Evolutionary conservation across 1,284 basidiomycete genomes (phyloP).

Genomic region (Cryptococcus sp.): DNA sequence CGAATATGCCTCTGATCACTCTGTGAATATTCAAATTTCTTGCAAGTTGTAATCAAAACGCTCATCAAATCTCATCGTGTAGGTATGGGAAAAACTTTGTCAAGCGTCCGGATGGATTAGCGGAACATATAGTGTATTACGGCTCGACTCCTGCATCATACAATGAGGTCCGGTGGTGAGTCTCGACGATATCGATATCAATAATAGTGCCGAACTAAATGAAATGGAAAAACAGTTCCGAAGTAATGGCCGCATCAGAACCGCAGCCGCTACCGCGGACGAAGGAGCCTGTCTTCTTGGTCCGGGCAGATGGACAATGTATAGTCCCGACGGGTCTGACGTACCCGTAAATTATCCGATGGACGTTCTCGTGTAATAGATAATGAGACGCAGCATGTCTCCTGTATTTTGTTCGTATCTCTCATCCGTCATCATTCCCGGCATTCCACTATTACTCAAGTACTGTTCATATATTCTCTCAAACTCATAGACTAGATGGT

Average conservation of each 20-base stretch:
- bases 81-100: constrained; percentile 89
- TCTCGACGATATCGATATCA: neutral
- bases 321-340: constrained; percentile 84
- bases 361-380: too few species aligned
- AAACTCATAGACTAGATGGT: too few species aligned
- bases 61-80: constrained; percentile 43
- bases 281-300: constrained; percentile 72
- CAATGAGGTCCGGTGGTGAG: constrained; percentile 83
- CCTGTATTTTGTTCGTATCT: too few species aligned
- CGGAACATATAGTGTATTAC: constrained; percentile 66
- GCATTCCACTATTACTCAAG: too few species aligned
- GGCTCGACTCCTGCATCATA: constrained; percentile 81
- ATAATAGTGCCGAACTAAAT: neutral
- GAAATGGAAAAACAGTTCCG: constrained; percentile 16
- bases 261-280: constrained; percentile 50
- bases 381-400: too few species aligned
- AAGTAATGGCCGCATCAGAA: constrained; percentile 61
- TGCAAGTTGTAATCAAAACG: constrained; percentile 38
- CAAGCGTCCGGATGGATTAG: constrained; percentile 67
- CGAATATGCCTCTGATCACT: constrained; percentile 39
- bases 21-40: constrained; percentile 32
- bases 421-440: too few species aligned
- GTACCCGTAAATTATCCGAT: constrained; percentile 60
- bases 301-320: constrained; percentile 78
- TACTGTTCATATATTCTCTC: too few species aligned